These are phyloP conservation scores for Thalassiosira hispida DNA, from an alignment of 352 stramenopile genomes.

Conservation along the genomic window DNA sequence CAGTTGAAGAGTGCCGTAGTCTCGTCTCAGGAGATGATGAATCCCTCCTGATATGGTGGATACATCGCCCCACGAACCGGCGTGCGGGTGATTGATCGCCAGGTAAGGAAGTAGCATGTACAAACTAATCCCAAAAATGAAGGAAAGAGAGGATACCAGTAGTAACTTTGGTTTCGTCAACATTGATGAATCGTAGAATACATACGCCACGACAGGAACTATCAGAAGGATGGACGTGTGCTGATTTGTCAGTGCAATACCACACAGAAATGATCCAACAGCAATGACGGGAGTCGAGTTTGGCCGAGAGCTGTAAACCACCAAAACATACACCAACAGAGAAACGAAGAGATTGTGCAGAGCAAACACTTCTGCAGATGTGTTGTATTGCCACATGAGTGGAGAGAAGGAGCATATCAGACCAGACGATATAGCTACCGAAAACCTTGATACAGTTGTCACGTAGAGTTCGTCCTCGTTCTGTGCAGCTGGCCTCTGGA, in stretches of 20 bases:
- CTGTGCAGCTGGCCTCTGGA: conserved; percentile 1
- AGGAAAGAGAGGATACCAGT: conserved; percentile 66
- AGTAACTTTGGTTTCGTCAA: conserved; percentile 53
- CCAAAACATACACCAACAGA: conserved; percentile 67
- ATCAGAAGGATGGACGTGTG: conserved; percentile 94
- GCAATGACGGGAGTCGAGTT: conserved; percentile 13
- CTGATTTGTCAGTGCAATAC: conserved; percentile 94
- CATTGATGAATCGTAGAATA: conserved; percentile 83
- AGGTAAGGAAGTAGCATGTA: conserved; percentile 90
- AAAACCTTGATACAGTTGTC: conserved; percentile 12
- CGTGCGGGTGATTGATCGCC: conserved; percentile 82
- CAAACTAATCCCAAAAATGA: conserved; percentile 86
- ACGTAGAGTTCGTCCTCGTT: neutral
- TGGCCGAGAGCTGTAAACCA: conserved; percentile 56
- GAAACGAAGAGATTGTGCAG: conserved; percentile 94
- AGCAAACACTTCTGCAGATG: conserved; percentile 94
- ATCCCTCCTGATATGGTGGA: conserved; percentile 88
- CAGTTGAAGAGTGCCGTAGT: conserved; percentile 94
- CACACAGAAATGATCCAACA: conserved; percentile 89
- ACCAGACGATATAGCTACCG: conserved; percentile 50
- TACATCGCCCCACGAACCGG: conserved; percentile 93
- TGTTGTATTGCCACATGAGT: conserved; percentile 93
- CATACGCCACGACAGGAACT: conserved; percentile 81
- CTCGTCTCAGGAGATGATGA: conserved; percentile 90
- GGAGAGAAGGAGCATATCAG: conserved; percentile 91